Conservation (phyloP, 73 alveolate species). For the Paramecium bursaria region DNA sequence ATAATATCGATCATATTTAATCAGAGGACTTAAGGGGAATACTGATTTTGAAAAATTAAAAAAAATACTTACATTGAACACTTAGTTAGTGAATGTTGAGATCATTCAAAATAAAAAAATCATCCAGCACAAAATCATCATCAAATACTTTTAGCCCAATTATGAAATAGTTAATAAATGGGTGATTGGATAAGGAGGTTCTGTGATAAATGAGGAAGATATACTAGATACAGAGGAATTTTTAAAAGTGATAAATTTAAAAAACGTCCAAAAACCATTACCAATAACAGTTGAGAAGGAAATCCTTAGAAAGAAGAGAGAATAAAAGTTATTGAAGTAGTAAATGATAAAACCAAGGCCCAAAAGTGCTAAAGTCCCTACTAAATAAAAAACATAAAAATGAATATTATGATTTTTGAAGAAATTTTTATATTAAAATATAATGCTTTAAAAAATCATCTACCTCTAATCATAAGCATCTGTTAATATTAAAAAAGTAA, state of each 20-base stretch:
- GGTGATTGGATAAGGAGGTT: slow-evolving; percentile 20
- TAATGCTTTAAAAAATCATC: too few relatives aligned
- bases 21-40: slow-evolving; percentile 33
- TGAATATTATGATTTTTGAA: too few relatives aligned
- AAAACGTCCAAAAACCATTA: slow-evolving; percentile 54
- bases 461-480: too few relatives aligned
- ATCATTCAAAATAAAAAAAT: slow-evolving; percentile 17
- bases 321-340: too few relatives aligned
- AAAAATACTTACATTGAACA: neutral
- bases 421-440: too few relatives aligned
- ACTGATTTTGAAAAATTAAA: slow-evolving; percentile 13
- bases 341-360: too few relatives aligned
- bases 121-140: slow-evolving; percentile 15
- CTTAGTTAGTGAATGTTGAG: neutral
- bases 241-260: slow-evolving; percentile 5
- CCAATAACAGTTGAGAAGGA: slow-evolving; percentile 29
- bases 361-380: slow-evolving; percentile 55
- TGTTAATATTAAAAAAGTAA: too few relatives aligned
- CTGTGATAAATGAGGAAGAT: neutral
- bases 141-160: slow-evolving; percentile 25
- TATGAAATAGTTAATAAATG: slow-evolving; percentile 8
- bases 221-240: slow-evolving; percentile 18
- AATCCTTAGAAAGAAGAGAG: neutral
- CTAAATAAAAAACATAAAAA: too few relatives aligned
- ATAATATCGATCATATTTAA: neutral